Conservation (phyloP, 169 alveolate species). For the Pseudocohnilembus persalinus region DNA sequence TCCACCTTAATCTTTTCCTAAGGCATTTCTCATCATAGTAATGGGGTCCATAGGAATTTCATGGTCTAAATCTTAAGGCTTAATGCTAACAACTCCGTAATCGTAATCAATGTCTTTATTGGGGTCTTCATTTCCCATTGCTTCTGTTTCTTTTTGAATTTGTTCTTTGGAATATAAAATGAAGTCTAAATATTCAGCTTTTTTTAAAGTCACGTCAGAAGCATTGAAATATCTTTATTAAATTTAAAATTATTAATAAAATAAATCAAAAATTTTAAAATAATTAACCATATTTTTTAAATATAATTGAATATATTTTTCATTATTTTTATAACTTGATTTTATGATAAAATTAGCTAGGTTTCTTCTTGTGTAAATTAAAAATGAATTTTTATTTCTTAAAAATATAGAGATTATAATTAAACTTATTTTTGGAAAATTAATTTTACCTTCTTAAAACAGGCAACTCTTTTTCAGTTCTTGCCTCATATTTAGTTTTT, state of each 20-base stretch:
- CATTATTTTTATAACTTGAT: too few species aligned
- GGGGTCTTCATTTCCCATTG: slow-evolving; percentile 71
- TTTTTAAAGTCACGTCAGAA: slow-evolving; percentile 63
- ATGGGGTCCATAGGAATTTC: slow-evolving; percentile 98
- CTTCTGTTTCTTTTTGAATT: slow-evolving; percentile 89
- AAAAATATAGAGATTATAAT: too few species aligned
- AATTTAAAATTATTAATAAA: too few species aligned
- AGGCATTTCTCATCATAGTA: slow-evolving; percentile 96
- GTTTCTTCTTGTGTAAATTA: too few species aligned
- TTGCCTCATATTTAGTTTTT: slow-evolving; percentile 91
- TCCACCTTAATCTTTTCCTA: slow-evolving; percentile 97
- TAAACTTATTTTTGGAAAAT: too few species aligned
- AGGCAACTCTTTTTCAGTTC: slow-evolving; percentile 96
- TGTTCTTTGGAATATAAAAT: slow-evolving; percentile 96
- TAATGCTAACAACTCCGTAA: slow-evolving; percentile 89
- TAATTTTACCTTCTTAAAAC: slow-evolving; percentile 75
- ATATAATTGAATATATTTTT: too few species aligned
- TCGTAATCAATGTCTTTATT: slow-evolving; percentile 81
- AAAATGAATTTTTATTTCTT: too few species aligned
- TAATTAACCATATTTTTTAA: too few species aligned
- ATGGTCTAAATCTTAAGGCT: slow-evolving; percentile 84
- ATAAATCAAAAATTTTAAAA: background rate
- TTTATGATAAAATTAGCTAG: too few species aligned
- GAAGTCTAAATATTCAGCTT: slow-evolving; percentile 93
- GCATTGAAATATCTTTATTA: slow-evolving; percentile 89